Conservation (phyloP, 371 early-diverging fungal species). For the Dinochytrium kinnereticum region DNA sequence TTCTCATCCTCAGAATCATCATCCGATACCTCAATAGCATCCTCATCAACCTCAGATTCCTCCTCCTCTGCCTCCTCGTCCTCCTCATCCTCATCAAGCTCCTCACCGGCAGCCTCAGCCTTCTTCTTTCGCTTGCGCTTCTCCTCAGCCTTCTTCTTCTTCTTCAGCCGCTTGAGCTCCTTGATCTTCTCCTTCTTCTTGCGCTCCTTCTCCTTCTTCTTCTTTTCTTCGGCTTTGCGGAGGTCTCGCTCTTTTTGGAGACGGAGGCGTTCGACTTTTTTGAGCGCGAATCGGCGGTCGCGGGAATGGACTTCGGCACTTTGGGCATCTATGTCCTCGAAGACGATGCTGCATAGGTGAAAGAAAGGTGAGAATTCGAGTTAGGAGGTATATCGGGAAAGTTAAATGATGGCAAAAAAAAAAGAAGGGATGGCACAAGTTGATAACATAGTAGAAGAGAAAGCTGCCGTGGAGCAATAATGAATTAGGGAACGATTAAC, state of each 20-base stretch:
- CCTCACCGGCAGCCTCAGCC: not conserved
- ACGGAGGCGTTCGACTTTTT: slow-evolving; percentile 21
- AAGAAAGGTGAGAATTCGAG: not conserved
- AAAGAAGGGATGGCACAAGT: not conserved
- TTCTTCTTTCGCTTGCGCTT: slow-evolving; percentile 30
- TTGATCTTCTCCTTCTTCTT: slow-evolving; percentile 24
- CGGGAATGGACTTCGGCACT: slow-evolving; percentile 50
- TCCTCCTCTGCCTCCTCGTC: slow-evolving; percentile 14
- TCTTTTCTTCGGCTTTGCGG: slow-evolving; percentile 28
- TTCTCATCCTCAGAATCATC: slow-evolving; percentile 12
- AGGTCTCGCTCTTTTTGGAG: slow-evolving; percentile 23
- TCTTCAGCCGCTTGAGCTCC: slow-evolving; percentile 22
- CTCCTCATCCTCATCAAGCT: slow-evolving; percentile 29
- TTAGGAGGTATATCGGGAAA: not conserved
- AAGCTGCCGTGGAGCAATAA: not conserved
- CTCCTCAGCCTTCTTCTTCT: slow-evolving; percentile 29
- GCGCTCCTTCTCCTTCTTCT: slow-evolving; percentile 28
- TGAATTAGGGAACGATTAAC: not conserved
- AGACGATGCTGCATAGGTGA: slow-evolving; percentile 57
- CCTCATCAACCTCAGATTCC: not conserved
- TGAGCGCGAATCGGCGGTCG: slow-evolving; percentile 32
- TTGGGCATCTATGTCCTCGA: slow-evolving; percentile 88
- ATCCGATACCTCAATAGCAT: slow-evolving; percentile 6
- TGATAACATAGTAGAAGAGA: not conserved
- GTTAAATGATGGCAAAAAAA: not conserved